Evolutionary conservation across 2,329 filamentous ascomycete species (phyloP).

Genomic region (Apiospora aurea): DNA sequence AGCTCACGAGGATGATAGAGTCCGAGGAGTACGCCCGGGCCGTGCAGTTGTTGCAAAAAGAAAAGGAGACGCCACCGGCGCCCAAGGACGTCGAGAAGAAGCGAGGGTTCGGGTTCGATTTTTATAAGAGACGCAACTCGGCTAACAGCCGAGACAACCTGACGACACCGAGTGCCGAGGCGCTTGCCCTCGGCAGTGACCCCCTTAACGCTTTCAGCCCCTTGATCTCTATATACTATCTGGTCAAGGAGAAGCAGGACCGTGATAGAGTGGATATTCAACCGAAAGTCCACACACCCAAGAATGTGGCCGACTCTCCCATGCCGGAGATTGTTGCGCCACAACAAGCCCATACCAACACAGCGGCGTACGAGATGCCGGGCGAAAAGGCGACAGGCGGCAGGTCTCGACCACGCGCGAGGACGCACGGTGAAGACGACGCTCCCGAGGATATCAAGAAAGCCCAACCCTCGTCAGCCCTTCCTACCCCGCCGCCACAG

Average conservation of each 20-base stretch:
- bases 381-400: constrained; percentile 88
- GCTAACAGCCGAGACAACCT: constrained; percentile 88
- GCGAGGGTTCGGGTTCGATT: constrained; percentile 89
- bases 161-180: constrained; percentile 83
- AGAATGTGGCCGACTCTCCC: constrained; percentile 51
- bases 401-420: constrained; percentile 81
- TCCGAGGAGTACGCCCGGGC: constrained; percentile 94
- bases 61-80: constrained; percentile 65
- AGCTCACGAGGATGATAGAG: constrained; percentile 85
- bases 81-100: constrained; percentile 78
- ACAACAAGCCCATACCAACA: constrained; percentile 88
- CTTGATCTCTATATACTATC: constrained; percentile 90
- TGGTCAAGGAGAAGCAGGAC: constrained; percentile 94
- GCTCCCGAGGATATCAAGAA: constrained; percentile 76
- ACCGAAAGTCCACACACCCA: constrained; percentile 41
- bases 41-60: constrained; percentile 73
- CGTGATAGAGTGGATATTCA: constrained; percentile 64
- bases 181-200: constrained; percentile 81
- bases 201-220: constrained; percentile 94
- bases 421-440: constrained; percentile 96
- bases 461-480: constrained; percentile 53
- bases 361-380: constrained; percentile 83
- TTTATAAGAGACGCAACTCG: constrained; percentile 94
- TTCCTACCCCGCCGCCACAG: constrained; percentile 42
- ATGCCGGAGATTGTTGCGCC: constrained; percentile 82